Evolutionary conservation across 257 asterid genomes (phyloP).

Genomic region (Forsythia viridissima): DNA sequence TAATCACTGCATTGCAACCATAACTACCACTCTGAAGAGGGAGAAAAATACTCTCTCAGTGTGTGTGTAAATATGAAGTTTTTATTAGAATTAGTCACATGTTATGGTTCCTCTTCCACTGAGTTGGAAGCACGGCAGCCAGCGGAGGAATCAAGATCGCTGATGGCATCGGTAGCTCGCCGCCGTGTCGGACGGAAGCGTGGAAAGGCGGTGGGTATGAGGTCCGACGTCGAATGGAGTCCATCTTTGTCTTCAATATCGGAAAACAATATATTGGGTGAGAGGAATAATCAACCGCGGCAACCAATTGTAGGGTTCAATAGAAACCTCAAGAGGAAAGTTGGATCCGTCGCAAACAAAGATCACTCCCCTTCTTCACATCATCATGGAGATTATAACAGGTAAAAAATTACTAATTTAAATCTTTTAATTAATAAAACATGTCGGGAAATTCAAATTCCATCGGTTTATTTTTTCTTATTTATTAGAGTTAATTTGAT

Average conservation of each 20-base stretch:
- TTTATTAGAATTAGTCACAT: constrained; percentile 36
- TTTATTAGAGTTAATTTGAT: no score
- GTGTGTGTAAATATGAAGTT: constrained; percentile 29
- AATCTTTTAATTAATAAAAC: no score
- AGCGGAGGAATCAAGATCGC: constrained; percentile 31
- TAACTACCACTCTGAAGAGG: neutral
- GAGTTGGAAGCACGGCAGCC: constrained; percentile 2
- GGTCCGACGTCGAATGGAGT: constrained; percentile 31
- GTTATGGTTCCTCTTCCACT: constrained; percentile 29
- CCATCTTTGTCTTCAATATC: constrained; percentile 38
- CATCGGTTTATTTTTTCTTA: no score
- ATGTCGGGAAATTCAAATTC: no score
- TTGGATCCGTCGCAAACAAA: neutral
- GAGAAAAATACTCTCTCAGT: neutral
- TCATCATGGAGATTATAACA: constrained; percentile 7
- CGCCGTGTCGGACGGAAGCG: constrained; percentile 30
- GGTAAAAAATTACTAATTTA: neutral
- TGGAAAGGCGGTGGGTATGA: constrained; percentile 13
- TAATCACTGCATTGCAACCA: neutral
- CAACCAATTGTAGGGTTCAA: neutral
- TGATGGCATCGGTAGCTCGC: constrained; percentile 8
- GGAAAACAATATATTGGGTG: constrained; percentile 28
- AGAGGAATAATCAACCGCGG: constrained; percentile 5
- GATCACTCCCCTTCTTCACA: neutral
- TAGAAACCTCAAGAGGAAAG: neutral